phyloP scores from a whole-genome alignment of 306 rosid genomes.

The Castanea sativa region DNA sequence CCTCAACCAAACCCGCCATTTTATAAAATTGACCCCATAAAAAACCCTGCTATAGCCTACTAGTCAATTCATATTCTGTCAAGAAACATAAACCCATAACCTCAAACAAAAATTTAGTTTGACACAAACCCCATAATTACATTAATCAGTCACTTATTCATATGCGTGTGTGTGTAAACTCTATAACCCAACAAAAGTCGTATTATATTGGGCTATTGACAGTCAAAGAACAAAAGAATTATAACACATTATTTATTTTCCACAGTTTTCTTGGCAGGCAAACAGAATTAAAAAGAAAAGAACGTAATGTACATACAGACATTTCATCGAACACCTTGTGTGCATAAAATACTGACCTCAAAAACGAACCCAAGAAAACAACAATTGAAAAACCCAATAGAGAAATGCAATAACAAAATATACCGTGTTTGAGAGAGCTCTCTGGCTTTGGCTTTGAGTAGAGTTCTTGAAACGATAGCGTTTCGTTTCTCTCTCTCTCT shows the following conservation, averaged over 20 bases:
- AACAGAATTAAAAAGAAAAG: background rate
- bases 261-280: background rate
- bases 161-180: background rate
- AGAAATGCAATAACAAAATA: too few relatives aligned
- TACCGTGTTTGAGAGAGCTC: too few relatives aligned
- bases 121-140: background rate
- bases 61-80: background rate
- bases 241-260: background rate
- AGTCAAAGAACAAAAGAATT: background rate
- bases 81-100: background rate
- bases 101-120: background rate
- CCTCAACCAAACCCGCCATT: background rate
- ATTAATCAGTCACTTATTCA: background rate
- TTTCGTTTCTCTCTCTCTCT: too few relatives aligned
- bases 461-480: too few relatives aligned
- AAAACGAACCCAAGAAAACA: background rate
- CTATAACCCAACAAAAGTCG: background rate
- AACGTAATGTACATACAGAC: background rate
- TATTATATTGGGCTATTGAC: background rate
- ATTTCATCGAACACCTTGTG: conserved; percentile 23
- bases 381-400: background rate
- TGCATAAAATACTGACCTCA: background rate
- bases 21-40: too few relatives aligned
- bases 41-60: background rate
- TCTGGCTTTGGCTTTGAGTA: too few relatives aligned